phyloP scores from a whole-genome alignment of 1,284 basidiomycete genomes.

The Malassezia sp. region DNA sequence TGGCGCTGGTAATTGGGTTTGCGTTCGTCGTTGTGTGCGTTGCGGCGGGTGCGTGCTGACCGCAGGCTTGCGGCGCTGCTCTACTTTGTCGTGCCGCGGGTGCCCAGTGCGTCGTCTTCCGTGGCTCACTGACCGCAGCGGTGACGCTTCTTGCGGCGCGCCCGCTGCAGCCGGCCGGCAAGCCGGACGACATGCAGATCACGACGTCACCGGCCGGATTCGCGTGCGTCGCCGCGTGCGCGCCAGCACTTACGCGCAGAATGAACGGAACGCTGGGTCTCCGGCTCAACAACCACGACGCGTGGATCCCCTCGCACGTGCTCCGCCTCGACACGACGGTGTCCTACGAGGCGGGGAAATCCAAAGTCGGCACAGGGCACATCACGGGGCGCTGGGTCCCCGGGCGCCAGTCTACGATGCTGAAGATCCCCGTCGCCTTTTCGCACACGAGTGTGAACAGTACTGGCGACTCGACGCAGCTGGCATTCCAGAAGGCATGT shows the following conservation, averaged over 20 bases:
- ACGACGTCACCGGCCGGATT: constrained; percentile 7
- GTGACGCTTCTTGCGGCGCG: not conserved
- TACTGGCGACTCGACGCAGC: constrained; percentile 14
- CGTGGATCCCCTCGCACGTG: constrained; percentile 12
- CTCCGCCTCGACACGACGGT: not conserved
- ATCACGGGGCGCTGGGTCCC: constrained; percentile 3
- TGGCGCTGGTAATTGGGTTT: constrained; percentile 1
- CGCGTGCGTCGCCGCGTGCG: not conserved
- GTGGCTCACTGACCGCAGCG: constrained; percentile 3
- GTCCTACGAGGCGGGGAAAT: not conserved
- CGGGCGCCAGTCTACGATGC: not conserved
- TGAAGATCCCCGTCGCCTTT: constrained; percentile 6
- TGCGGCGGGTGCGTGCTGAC: not conserved
- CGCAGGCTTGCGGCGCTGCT: constrained; percentile 3
- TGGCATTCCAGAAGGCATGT: constrained; percentile 12
- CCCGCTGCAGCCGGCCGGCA: not conserved
- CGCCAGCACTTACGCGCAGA: not conserved
- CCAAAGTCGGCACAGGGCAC: constrained; percentile 5
- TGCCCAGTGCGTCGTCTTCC: constrained; percentile 7
- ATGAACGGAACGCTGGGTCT: constrained; percentile 14
- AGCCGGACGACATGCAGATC: constrained; percentile 4
- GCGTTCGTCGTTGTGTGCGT: constrained; percentile 1
- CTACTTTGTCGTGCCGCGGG: constrained; percentile 14
- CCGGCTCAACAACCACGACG: constrained; percentile 7
- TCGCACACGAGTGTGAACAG: constrained; percentile 10